Percentiles rank a stretch among this genome's conserved stretches.
phyloP scores from a whole-genome alignment of 805 yeast species.

The Yarrowia sp. region DNA sequence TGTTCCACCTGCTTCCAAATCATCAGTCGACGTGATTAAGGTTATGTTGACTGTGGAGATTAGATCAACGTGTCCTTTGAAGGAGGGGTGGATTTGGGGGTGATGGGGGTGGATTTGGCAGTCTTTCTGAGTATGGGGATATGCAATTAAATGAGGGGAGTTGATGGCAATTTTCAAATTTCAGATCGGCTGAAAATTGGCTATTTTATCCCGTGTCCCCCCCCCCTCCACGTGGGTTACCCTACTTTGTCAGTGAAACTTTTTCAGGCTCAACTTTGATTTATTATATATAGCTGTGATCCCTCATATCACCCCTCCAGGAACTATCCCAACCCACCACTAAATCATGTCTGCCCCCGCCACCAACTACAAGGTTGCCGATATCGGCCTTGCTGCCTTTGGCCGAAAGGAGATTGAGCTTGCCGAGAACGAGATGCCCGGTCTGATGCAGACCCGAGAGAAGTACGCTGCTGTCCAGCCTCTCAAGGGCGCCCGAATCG shows the following conservation, averaged over 20 bases:
- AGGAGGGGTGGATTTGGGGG: too few relatives aligned
- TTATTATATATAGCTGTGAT: background rate
- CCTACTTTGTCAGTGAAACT: slow-evolving; percentile 16
- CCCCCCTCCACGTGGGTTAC: slow-evolving; percentile 25
- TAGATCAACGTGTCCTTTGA: slow-evolving; percentile 23
- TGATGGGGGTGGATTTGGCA: too few relatives aligned
- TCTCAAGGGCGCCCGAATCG: slow-evolving; percentile 96
- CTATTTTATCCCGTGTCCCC: background rate
- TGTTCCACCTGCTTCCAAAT: slow-evolving; percentile 15
- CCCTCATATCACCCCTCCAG: background rate
- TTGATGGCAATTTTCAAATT: background rate
- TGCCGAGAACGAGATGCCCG: slow-evolving; percentile 99
- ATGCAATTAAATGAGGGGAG: background rate
- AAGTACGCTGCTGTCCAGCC: slow-evolving; percentile 93
- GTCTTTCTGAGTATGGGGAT: background rate
- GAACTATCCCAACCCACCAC: slow-evolving; percentile 1
- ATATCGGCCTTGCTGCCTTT: slow-evolving; percentile 97
- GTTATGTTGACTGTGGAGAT: slow-evolving; percentile 27
- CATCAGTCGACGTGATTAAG: slow-evolving; percentile 3
- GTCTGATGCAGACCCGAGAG: slow-evolving; percentile 96
- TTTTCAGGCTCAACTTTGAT: slow-evolving; percentile 1
- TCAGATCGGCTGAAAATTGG: background rate
- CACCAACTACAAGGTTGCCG: slow-evolving; percentile 91
- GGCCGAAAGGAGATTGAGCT: slow-evolving; percentile 99
- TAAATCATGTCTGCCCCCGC: slow-evolving; percentile 51